Percentiles rank a stretch among this genome's conserved stretches.
Conservation (phyloP, 2,329 filamentous ascomycete genomes). For the Penicillium palitans region DNA sequence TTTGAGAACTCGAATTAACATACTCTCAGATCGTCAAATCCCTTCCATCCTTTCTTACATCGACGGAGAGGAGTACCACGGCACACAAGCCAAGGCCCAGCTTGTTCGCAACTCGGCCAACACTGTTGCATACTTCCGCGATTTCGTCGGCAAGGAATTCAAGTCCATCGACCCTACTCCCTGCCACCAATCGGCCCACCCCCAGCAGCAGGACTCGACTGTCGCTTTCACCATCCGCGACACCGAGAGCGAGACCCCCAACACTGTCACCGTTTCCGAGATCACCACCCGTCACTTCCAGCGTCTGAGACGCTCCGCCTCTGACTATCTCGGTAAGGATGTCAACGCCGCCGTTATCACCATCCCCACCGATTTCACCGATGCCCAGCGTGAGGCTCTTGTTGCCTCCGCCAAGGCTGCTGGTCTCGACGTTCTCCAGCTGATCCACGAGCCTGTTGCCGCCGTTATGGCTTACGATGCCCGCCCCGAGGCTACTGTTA, state of each 20-base stretch:
- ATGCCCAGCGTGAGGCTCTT: conserved; percentile 81
- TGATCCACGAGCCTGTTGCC: conserved; percentile 87
- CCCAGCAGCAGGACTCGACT: conserved; percentile 68
- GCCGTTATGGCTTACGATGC: conserved; percentile 90
- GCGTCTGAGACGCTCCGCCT: conserved; percentile 77
- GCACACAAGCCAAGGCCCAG: conserved; percentile 91
- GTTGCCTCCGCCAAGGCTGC: conserved; percentile 75
- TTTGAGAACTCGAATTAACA: conserved; percentile 20
- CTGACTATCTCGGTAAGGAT: conserved; percentile 87
- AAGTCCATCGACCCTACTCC: conserved; percentile 95
- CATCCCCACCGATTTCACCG: conserved; percentile 88
- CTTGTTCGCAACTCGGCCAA: conserved; percentile 89
- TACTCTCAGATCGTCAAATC: conserved; percentile 80
- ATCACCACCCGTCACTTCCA: conserved; percentile 81
- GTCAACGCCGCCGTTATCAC: conserved; percentile 95
- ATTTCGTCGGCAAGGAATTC: conserved; percentile 94
- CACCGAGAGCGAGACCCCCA: conserved; percentile 63
- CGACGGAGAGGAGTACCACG: conserved; percentile 94
- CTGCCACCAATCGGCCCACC: conserved; percentile 90
- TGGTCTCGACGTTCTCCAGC: conserved; percentile 84
- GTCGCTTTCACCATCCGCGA: conserved; percentile 85
- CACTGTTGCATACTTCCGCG: conserved; percentile 93
- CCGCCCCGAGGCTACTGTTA: conserved; percentile 67
- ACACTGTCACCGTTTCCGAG: conserved; percentile 74
- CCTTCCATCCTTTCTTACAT: conserved; percentile 93